Base-by-base conservation (phyloP, 2,329 filamentous ascomycete genomes). In the Colletotrichum acutatum region DNA sequence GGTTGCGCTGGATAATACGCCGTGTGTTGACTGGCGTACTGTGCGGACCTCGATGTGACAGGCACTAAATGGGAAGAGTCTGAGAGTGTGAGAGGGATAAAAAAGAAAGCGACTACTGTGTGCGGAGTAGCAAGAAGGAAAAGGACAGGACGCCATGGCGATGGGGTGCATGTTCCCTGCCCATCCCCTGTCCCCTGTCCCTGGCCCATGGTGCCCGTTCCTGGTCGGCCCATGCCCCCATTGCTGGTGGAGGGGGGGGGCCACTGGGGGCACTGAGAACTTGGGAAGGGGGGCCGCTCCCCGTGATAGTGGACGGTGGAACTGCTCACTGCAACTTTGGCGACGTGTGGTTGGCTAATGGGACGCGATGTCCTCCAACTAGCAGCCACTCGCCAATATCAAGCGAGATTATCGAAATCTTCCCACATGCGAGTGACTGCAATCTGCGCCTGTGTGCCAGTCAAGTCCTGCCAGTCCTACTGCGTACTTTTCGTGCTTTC, bases 391-490 rank as follows among this genome's bases (percentile, higher is more conserved):
- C 60, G 73, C 71, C 66, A 67, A 66, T 67, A 74, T 74, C 74
- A 77, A 77, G 75, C 76, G 76, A 77, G 74, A 77, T 77, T 76
- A 76, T 73, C 66, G 66, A 72, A 74, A 74, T 74, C 73, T 74
- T 70, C 46, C 66, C 69, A 70, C 63, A 61, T 74, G 72, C 70
- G 70, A 65, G 60, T 66, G 32, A 26, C 32, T 66, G 61, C 53
- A 42, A 42, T 42, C 37, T 42, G 37, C 37, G 37, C 16, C 14
- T 42, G 22, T 37, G 59, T 52, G 59, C 9, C 53, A 32, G 30
- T 32, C 30, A 5, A 32, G 30, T 32, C 30, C 30, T 32, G 30
- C 30, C 5, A 42, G 37, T 42, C 37, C 37, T 16, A 42, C 37
- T 42, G 37, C 32, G 32, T 34, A 34, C 11, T 11, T 34, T 34